A percentile compares a stretch with the other conserved stretches of the same genome.
Evolutionary conservation across 176 grass and related monocot genomes (phyloP).

Genomic region (Zizania latifolia): DNA sequence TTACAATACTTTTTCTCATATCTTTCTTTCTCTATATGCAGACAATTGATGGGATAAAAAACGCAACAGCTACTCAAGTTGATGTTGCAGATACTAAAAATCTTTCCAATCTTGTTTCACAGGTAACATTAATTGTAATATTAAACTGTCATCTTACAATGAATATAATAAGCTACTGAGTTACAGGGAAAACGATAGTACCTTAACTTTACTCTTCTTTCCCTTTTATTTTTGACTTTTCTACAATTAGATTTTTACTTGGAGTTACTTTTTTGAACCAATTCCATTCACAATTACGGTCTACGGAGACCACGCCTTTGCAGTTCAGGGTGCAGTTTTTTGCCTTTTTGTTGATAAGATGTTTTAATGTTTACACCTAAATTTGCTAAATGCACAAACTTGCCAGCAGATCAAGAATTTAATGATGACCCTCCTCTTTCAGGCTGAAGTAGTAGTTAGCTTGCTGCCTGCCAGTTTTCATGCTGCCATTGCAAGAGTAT

Average conservation of each 20-base stretch:
- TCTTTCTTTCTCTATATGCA: constrained; percentile 43
- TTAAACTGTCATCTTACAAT: neutral
- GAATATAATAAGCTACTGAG: neutral
- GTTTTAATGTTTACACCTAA: neutral
- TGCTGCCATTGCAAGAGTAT: constrained; percentile 75
- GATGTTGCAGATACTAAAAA: constrained; percentile 66
- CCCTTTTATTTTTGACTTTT: neutral
- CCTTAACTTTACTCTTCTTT: neutral
- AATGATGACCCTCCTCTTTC: constrained; percentile 17
- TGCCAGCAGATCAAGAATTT: neutral
- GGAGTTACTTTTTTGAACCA: neutral
- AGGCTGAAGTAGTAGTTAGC: constrained; percentile 90
- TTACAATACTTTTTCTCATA: neutral
- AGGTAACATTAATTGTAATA: constrained; percentile 43
- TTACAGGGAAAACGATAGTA: neutral
- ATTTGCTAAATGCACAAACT: neutral
- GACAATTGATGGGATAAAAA: constrained; percentile 74
- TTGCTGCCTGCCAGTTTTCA: constrained; percentile 84
- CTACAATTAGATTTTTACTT: neutral
- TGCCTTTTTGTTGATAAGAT: neutral
- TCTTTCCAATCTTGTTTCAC: constrained; percentile 61
- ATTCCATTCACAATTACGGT: neutral
- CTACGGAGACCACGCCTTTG: neutral
- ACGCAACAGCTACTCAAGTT: constrained; percentile 74
- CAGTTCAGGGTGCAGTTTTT: neutral